Base-by-base conservation (phyloP, 257 asterid genomes). In the Misopates orontium region DNA sequence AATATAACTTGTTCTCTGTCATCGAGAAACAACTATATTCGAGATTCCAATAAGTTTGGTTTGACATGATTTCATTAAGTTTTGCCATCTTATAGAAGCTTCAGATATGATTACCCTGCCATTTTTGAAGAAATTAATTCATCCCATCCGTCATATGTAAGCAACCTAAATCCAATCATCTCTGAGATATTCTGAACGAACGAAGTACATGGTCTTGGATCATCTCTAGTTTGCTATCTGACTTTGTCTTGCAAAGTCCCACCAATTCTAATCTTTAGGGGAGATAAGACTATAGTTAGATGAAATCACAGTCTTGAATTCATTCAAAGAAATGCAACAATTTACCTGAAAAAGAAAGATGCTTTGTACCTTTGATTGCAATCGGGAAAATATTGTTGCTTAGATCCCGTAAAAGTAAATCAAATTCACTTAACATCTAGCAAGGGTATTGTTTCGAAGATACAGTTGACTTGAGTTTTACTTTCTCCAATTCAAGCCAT, bases 211-310 rank as follows among this genome's bases (percentile, higher is more conserved):
- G 91, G 78, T 69, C 18, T 56, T 1, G 58, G 25, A 67, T 84
- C 74, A 53, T 63, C 80, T 54, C 13, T 20, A 15, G 68, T 73
- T 81, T 89, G 85, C 79, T 92, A 92, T 61, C 82, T 62, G 40
- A 87, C 70, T 76, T 74, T 85, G 74, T 89, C 96, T 83, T 89
- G 93, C 76, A 89, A 76, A 17, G 98, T 87, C 53, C 98, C 98
- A 53, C 98, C 98, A 19, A 92, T 80, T 75, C 98, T 81, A 58
- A 92, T 71, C 72, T 81, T 89, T 47, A 92, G 67, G 5, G 96
- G 96, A 41, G 94, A 79, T 73, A 92, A 87, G 1, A 94, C 98
- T 89, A 95, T 79, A 81, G 47, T 22, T 8, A 50, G 19, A 11
- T 54, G 36, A 63, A 44, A 23, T 44, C 47, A 60, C 50, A 62